Conservation (phyloP, 768 basidiomycete species). For the Tylopilus subfusipes region DNA sequence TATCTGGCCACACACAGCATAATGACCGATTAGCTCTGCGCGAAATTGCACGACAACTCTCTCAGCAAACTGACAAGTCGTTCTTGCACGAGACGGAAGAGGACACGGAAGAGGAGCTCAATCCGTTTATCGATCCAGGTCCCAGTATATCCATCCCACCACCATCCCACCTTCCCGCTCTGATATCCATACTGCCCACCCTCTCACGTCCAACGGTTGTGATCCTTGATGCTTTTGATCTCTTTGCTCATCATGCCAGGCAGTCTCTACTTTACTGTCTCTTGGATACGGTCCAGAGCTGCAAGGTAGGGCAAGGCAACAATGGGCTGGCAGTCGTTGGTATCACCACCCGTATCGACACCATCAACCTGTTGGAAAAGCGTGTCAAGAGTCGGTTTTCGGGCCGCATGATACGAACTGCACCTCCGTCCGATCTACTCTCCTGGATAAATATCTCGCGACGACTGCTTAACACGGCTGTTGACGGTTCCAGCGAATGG, state of each 20-base stretch:
- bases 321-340: constrained; percentile 85
- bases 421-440: constrained; percentile 49
- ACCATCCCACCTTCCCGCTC: constrained; percentile 64
- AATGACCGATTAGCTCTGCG: constrained; percentile 89
- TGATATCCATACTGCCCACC: constrained; percentile 76
- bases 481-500: constrained; percentile 50
- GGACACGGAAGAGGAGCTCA: constrained; percentile 40
- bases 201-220: constrained; percentile 78
- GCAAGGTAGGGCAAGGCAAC: constrained; percentile 53
- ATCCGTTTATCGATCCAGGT: constrained; percentile 47
- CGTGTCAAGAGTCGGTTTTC: constrained; percentile 97
- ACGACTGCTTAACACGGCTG: constrained; percentile 37
- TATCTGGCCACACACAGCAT: constrained; percentile 82
- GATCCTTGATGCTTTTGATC: constrained; percentile 88
- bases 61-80: constrained; percentile 66
- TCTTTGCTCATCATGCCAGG: constrained; percentile 87
- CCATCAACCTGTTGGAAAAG: constrained; percentile 88
- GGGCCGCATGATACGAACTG: constrained; percentile 79
- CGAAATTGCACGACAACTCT: constrained; percentile 84
- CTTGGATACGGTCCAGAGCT: constrained; percentile 89
- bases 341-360: constrained; percentile 81
- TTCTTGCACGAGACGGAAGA: constrained; percentile 40
- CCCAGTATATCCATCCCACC: constrained; percentile 48
- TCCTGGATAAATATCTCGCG: constrained; percentile 52
- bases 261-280: constrained; percentile 94